Percentiles rank a stretch among this genome's conserved stretches.
Evolutionary conservation across 257 asterid genomes (phyloP).

Genomic region (Solanum lycopersicoides): DNA sequence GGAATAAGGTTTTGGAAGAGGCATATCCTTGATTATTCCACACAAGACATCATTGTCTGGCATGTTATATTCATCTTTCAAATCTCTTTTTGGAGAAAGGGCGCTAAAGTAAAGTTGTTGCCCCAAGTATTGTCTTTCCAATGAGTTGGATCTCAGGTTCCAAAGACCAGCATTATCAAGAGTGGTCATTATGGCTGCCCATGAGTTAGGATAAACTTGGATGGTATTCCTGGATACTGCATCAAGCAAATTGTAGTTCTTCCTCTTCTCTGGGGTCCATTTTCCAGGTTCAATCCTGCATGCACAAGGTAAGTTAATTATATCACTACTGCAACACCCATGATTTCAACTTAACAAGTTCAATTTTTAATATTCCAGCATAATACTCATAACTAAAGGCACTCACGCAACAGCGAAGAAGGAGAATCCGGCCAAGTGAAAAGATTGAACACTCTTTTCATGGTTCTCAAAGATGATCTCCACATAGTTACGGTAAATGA

Average conservation of each 20-base stretch:
- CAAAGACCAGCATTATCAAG: constrained; percentile 67
- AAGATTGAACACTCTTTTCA: constrained; percentile 38
- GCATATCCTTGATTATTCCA: constrained; percentile 41
- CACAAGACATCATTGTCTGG: constrained; percentile 27
- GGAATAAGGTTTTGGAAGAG: constrained; percentile 29
- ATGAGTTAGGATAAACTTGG: constrained; percentile 55
- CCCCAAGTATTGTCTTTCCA: constrained; percentile 53
- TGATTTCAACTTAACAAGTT: background rate
- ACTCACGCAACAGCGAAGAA: constrained; percentile 60
- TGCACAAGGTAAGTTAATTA: background rate
- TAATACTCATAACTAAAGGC: background rate
- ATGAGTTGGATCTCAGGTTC: constrained; percentile 35
- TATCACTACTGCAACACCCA: background rate
- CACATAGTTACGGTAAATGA: constrained; percentile 34
- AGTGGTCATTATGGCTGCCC: constrained; percentile 60
- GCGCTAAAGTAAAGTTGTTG: constrained; percentile 56
- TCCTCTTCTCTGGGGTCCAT: constrained; percentile 51
- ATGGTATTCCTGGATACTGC: constrained; percentile 52
- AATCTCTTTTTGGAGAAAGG: constrained; percentile 38
- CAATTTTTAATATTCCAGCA: background rate
- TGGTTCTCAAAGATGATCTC: constrained; percentile 59
- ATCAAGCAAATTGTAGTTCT: constrained; percentile 53
- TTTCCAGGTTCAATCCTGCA: constrained; percentile 51
- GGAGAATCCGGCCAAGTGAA: constrained; percentile 51
- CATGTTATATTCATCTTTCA: constrained; percentile 46